Conservation (phyloP, 225 moss, liverwort and hornwort species). For the Sphagnum tenellum region DNA sequence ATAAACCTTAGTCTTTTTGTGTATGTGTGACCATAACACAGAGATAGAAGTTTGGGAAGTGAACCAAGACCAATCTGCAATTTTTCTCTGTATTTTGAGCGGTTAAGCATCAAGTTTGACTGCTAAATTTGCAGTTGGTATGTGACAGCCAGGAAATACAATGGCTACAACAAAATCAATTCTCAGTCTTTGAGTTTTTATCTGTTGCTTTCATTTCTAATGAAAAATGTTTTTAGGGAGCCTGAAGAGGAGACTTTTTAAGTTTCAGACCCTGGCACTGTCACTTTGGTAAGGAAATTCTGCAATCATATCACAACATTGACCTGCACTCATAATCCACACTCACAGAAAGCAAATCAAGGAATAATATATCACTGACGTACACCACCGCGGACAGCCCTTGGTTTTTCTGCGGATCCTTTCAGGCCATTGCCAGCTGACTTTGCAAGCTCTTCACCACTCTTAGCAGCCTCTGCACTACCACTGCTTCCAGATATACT, state of each 20-base stretch:
- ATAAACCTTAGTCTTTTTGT: too few relatives aligned
- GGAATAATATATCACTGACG: constrained; percentile 6
- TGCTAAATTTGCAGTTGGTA: too few relatives aligned
- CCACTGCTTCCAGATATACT: constrained; percentile 20
- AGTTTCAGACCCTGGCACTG: neutral
- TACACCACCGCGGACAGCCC: constrained; percentile 36
- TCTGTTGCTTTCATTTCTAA: neutral
- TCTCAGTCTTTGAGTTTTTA: too few relatives aligned
- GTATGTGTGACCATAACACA: neutral
- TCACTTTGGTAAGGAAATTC: neutral
- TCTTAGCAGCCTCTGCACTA: constrained; percentile 13
- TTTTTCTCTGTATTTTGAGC: neutral
- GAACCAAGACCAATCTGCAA: neutral
- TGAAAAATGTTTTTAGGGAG: neutral
- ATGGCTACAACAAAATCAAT: too few relatives aligned
- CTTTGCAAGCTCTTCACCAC: constrained; percentile 14
- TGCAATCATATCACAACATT: neutral
- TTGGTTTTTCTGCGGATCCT: constrained; percentile 18
- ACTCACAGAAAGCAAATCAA: neutral
- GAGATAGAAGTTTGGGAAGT: too few relatives aligned
- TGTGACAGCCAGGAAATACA: neutral
- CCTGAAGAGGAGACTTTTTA: neutral
- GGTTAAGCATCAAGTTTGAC: too few relatives aligned
- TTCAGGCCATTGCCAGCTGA: constrained; percentile 2
- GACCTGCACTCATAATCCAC: neutral